Evolutionary conservation across 306 rosid species (phyloP).

Genomic region (Vigna hirtella): DNA sequence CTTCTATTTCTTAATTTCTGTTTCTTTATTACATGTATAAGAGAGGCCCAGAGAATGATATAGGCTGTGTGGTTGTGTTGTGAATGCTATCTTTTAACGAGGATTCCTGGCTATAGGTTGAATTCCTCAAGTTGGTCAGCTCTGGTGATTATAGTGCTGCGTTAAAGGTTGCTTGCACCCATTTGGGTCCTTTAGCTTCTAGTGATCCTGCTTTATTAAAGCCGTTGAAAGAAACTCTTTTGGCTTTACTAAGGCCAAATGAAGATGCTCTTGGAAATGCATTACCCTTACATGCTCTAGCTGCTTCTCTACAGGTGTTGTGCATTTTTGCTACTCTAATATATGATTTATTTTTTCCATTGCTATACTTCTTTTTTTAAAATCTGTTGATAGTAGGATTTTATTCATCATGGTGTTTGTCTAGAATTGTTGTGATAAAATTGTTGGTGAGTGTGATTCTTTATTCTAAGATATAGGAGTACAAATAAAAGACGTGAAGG

Average conservation of each 20-base stretch:
- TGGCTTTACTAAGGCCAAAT: constrained; percentile 83
- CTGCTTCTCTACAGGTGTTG: constrained; percentile 92
- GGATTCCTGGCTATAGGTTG: constrained; percentile 71
- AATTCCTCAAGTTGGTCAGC: constrained; percentile 90
- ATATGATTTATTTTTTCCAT: constrained; percentile 13
- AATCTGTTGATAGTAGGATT: constrained; percentile 11
- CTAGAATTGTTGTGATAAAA: constrained; percentile 4
- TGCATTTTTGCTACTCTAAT: constrained; percentile 22
- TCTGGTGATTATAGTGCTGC: constrained; percentile 87
- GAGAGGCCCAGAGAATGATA: neutral
- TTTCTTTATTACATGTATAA: constrained; percentile 1
- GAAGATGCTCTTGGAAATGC: constrained; percentile 81
- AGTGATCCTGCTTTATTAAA: constrained; percentile 78
- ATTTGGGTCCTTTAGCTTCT: constrained; percentile 94
- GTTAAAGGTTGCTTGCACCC: constrained; percentile 85
- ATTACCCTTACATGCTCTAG: constrained; percentile 86
- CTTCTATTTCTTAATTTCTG: constrained; percentile 30
- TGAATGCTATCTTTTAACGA: constrained; percentile 29
- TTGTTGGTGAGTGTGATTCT: neutral
- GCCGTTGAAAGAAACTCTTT: constrained; percentile 89
- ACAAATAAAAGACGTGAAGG: constrained; percentile 22
- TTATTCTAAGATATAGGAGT: neutral
- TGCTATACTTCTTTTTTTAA: neutral
- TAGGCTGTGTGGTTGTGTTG: constrained; percentile 15
- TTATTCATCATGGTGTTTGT: constrained; percentile 30